These are phyloP conservation scores for Ganoderma leucocontextum DNA, from an alignment of 1,284 basidiomycete species.

Conservation along the genomic window DNA sequence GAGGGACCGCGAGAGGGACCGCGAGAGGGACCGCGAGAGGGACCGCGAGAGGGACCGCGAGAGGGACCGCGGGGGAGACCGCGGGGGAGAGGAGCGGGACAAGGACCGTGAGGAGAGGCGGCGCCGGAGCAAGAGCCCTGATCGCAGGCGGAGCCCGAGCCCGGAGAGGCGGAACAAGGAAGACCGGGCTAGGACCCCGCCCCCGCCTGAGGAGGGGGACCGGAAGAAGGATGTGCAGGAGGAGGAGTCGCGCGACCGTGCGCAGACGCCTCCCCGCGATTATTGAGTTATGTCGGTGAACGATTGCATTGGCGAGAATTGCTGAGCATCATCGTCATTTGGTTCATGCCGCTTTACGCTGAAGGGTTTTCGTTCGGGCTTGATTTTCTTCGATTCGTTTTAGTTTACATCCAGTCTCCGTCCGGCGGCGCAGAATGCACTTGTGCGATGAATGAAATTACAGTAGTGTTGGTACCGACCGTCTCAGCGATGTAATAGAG, in stretches of 20 bases:
- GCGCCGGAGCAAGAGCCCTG: slow-evolving; percentile 55
- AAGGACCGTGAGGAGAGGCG: slow-evolving; percentile 54
- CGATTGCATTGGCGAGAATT: slow-evolving; percentile 5
- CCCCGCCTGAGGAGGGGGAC: slow-evolving; percentile 48
- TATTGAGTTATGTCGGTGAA: slow-evolving; percentile 19
- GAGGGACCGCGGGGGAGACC: slow-evolving; percentile 46
- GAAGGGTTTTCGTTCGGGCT: not conserved
- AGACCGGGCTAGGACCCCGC: slow-evolving; percentile 56
- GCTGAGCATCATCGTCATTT: slow-evolving; percentile 5
- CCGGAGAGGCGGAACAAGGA: slow-evolving; percentile 56
- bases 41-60: slow-evolving; percentile 47
- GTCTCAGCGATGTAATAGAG: slow-evolving; percentile 27
- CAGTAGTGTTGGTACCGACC: slow-evolving; percentile 26
- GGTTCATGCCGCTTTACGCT: not conserved
- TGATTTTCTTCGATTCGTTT: slow-evolving; percentile 2
- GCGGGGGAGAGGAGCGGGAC: slow-evolving; percentile 44
- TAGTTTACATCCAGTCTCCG: not conserved
- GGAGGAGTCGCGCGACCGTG: slow-evolving; percentile 48
- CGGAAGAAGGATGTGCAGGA: slow-evolving; percentile 50
- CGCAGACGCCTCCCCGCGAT: slow-evolving; percentile 61
- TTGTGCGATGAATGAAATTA: slow-evolving; percentile 14
- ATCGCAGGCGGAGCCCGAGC: slow-evolving; percentile 57
- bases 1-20: slow-evolving; percentile 46
- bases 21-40: slow-evolving; percentile 45
- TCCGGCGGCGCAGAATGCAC: slow-evolving; percentile 13